Conservation (phyloP, 306 rosid genomes). For the Prinsepia uniflora region DNA sequence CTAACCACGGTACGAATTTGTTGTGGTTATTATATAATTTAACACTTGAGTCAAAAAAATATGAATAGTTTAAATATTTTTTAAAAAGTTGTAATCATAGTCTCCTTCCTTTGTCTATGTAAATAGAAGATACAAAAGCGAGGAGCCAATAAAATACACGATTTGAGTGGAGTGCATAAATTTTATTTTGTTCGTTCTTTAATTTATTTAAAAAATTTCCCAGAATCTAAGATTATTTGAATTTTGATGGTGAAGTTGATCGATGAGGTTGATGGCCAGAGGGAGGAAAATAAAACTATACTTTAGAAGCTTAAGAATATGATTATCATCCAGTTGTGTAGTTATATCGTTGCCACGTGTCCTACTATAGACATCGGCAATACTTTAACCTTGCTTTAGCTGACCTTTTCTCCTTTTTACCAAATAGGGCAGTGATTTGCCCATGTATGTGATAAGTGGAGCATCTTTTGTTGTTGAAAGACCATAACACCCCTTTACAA, state of each 20-base stretch:
- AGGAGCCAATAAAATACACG: constrained; percentile 5
- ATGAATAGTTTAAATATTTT: too few species aligned
- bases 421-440: constrained; percentile 24
- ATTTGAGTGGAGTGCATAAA: constrained; percentile 32
- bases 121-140: background rate
- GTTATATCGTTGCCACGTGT: constrained; percentile 42
- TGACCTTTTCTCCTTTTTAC: constrained; percentile 21
- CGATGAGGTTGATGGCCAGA: constrained; percentile 28
- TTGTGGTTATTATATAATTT: too few species aligned
- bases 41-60: too few species aligned
- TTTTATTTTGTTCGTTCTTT: constrained; percentile 23
- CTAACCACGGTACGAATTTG: too few species aligned
- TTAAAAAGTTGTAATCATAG: too few species aligned
- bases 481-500: constrained; percentile 20
- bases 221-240: constrained; percentile 27
- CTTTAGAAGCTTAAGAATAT: constrained; percentile 46
- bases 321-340: constrained; percentile 46
- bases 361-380: constrained; percentile 11
- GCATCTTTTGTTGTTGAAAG: constrained; percentile 26
- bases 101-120: too few species aligned
- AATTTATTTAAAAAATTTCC: constrained; percentile 10
- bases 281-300: constrained; percentile 24
- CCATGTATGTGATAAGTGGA: constrained; percentile 28
- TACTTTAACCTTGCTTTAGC: constrained; percentile 35
- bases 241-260: constrained; percentile 24